Conservation (phyloP, 169 alveolate species). For the Eimeria acervulina region DNA sequence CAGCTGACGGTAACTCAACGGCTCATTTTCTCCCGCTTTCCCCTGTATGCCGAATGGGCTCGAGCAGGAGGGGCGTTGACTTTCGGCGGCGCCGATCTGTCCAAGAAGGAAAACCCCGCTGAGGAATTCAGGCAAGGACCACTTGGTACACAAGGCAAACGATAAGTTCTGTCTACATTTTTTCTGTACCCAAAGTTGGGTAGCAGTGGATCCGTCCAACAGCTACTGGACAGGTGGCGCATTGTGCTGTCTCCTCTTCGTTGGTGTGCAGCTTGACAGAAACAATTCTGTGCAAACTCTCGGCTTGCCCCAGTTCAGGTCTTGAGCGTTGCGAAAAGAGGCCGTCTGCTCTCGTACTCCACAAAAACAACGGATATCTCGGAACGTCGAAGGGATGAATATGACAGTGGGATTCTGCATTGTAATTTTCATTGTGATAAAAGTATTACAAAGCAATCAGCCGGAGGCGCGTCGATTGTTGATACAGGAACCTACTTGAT, state of each 20-base stretch:
- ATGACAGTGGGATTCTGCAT: conserved; percentile 5
- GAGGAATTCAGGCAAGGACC: conserved; percentile 80
- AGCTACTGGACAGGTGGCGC: conserved; percentile 84
- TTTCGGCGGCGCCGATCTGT: conserved; percentile 83
- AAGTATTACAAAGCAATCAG: not conserved
- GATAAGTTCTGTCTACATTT: not conserved
- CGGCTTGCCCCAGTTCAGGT: conserved; percentile 22
- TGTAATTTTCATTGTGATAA: not conserved
- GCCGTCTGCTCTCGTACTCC: conserved; percentile 32
- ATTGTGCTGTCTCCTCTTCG: not conserved
- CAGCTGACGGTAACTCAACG: conserved; percentile 65
- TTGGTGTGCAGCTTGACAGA: not conserved
- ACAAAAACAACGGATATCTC: not conserved
- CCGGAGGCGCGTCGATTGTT: conserved; percentile 78
- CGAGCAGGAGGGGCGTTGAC: conserved; percentile 81
- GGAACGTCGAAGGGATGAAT: not conserved
- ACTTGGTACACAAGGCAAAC: not conserved
- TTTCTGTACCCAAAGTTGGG: conserved; percentile 70
- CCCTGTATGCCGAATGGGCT: not conserved
- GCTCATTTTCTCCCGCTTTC: not conserved
- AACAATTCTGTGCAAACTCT: not conserved
- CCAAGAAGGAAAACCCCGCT: conserved; percentile 68
- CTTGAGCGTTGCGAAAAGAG: conserved; percentile 32
- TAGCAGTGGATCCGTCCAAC: conserved; percentile 83
- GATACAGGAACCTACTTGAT: conserved; percentile 84